These are phyloP conservation scores for Peribolospora baueri DNA, from an alignment of 768 basidiomycete genomes.

Conservation along the genomic window DNA sequence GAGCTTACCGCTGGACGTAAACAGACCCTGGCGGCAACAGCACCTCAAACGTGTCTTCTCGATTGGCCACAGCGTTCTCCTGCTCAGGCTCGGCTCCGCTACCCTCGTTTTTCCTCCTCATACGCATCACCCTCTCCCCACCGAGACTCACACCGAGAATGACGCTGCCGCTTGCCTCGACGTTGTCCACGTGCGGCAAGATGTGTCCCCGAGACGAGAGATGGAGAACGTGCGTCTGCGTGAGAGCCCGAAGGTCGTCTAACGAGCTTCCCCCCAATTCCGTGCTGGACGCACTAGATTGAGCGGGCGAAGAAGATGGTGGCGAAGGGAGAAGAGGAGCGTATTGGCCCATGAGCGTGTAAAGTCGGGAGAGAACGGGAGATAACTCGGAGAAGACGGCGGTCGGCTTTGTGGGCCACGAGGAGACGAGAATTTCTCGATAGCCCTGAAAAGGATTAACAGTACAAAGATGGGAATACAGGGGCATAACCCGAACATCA, in stretches of 20 bases:
- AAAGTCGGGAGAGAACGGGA: slow-evolving; percentile 2
- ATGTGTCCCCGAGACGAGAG: slow-evolving; percentile 21
- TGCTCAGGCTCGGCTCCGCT: neutral
- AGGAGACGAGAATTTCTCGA: slow-evolving; percentile 9
- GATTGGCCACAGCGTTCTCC: neutral
- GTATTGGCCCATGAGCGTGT: neutral
- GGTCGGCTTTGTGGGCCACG: neutral
- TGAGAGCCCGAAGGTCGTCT: slow-evolving; percentile 1
- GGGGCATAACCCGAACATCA: neutral
- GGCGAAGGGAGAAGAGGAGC: neutral
- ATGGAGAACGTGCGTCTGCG: slow-evolving; percentile 21
- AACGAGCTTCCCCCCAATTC: neutral
- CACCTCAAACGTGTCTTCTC: slow-evolving; percentile 16
- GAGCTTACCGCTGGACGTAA: slow-evolving; percentile 21
- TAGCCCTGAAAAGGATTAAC: slow-evolving; percentile 2
- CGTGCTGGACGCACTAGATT: neutral
- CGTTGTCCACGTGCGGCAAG: slow-evolving; percentile 22
- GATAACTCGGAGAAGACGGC: neutral
- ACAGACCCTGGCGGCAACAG: slow-evolving; percentile 18
- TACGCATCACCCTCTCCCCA: slow-evolving; percentile 16
- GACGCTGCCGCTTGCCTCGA: slow-evolving; percentile 20
- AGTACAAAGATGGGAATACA: neutral
- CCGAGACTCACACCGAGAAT: slow-evolving; percentile 23
- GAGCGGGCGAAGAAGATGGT: neutral
- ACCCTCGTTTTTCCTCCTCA: slow-evolving; percentile 11